Percentiles rank a stretch among this genome's conserved stretches.
These are phyloP conservation scores for Acanthamoeba castellanii DNA, from an alignment of 208 protist species.

Conservation along the genomic window DNA sequence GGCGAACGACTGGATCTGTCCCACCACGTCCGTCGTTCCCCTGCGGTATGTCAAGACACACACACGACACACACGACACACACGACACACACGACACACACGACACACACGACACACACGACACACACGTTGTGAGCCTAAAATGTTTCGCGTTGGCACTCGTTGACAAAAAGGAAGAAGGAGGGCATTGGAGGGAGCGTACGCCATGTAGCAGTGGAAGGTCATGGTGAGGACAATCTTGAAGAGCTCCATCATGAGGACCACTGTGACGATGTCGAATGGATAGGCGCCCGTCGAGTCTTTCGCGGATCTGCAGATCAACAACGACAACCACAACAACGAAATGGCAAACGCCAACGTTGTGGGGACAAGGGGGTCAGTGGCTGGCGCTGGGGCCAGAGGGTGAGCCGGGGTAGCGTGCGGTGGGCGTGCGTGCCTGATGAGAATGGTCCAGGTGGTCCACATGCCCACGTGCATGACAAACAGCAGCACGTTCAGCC, in stretches of 20 bases:
- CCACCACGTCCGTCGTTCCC: neutral
- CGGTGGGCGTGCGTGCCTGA: neutral
- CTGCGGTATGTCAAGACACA: neutral
- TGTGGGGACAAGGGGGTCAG: too few relatives aligned
- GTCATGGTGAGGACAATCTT: slow-evolving; percentile 39
- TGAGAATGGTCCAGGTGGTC: slow-evolving; percentile 15
- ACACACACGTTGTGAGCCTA: neutral
- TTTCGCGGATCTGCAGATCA: neutral
- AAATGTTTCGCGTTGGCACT: neutral
- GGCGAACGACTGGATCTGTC: neutral
- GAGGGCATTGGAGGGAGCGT: neutral
- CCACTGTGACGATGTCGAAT: slow-evolving; percentile 27
- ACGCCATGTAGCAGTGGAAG: slow-evolving; percentile 58
- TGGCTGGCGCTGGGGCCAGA: too few relatives aligned
- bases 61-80: too few relatives aligned
- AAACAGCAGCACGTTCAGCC: slow-evolving; percentile 38
- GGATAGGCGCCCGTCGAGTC: neutral
- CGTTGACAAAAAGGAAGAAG: neutral
- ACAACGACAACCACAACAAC: neutral
- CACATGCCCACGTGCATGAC: slow-evolving; percentile 23
- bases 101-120: neutral
- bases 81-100: too few relatives aligned
- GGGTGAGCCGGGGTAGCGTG: neutral
- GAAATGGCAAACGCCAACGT: neutral
- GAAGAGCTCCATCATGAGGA: slow-evolving; percentile 49